Percentiles rank a stretch among this genome's conserved stretches.
These are phyloP conservation scores for Backusella circina DNA, from an alignment of 192 early-diverging fungal genomes.

Conservation along the genomic window DNA sequence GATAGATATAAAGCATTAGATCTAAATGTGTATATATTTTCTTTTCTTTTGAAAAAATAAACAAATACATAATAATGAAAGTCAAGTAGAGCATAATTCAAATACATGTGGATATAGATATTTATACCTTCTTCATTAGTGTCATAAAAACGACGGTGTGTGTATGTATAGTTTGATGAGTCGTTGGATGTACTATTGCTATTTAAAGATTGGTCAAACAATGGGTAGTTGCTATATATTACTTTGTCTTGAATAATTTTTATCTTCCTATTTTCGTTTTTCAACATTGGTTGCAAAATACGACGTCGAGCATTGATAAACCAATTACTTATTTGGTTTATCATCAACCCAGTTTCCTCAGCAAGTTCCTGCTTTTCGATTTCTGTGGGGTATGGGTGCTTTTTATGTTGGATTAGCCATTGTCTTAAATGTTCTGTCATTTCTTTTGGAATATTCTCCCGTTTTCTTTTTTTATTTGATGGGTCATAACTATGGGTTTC, in stretches of 20 bases:
- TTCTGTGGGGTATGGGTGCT: slow-evolving; percentile 56
- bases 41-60: background rate
- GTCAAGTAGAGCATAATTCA: background rate
- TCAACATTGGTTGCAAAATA: slow-evolving; percentile 49
- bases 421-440: slow-evolving; percentile 41
- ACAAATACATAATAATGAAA: too few species aligned
- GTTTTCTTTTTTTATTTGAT: slow-evolving; percentile 21
- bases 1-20: too few species aligned
- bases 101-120: background rate
- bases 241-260: background rate
- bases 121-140: background rate
- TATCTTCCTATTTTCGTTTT: slow-evolving; percentile 10
- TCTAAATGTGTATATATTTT: background rate
- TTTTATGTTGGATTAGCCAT: slow-evolving; percentile 52
- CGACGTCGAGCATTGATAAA: slow-evolving; percentile 60
- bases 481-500: background rate
- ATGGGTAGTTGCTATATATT: background rate
- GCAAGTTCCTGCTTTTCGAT: slow-evolving; percentile 47
- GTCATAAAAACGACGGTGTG: background rate
- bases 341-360: slow-evolving; percentile 42
- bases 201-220: background rate
- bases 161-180: background rate
- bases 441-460: slow-evolving; percentile 42
- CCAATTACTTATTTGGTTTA: slow-evolving; percentile 62
- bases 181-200: background rate